Conservation (phyloP, 306 rosid genomes). For the cucumber (Cucumis sativus) region DNA sequence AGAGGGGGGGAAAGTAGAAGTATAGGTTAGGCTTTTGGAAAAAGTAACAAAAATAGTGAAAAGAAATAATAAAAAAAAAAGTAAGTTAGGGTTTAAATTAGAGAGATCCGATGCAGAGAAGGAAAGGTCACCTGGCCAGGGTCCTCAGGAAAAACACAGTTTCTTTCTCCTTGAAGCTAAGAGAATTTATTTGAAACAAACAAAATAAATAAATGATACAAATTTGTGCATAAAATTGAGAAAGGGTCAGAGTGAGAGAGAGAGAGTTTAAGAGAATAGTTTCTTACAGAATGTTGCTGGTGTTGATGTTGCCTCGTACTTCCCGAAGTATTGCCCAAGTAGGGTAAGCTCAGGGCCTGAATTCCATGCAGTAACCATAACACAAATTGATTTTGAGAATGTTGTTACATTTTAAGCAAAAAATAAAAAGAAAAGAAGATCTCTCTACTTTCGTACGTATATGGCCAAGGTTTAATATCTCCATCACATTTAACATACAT, state of each 20-base stretch:
- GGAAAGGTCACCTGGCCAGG: slow-evolving; percentile 83
- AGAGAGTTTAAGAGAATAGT: background rate
- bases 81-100: background rate
- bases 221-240: slow-evolving; percentile 28
- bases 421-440: too few species aligned
- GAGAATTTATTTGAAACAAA: background rate
- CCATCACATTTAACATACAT: too few species aligned
- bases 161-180: slow-evolving; percentile 86
- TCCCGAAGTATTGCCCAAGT: slow-evolving; percentile 60
- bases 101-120: background rate
- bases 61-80: background rate
- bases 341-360: slow-evolving; percentile 94
- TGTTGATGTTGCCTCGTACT: slow-evolving; percentile 46
- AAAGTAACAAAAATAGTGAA: background rate
- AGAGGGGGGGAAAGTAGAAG: background rate
- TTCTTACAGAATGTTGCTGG: slow-evolving; percentile 64
- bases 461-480: too few species aligned
- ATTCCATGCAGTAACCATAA: slow-evolving; percentile 10
- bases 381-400: background rate
- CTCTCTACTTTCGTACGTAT: too few species aligned
- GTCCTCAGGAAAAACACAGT: slow-evolving; percentile 84
- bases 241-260: slow-evolving; percentile 13
- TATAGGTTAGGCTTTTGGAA: background rate
- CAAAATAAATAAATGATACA: background rate
- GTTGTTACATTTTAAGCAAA: background rate